Percentiles rank a stretch among this genome's conserved stretches.
Evolutionary conservation across 306 rosid species (phyloP).

Genomic region (Pachyrhizus erosus): DNA sequence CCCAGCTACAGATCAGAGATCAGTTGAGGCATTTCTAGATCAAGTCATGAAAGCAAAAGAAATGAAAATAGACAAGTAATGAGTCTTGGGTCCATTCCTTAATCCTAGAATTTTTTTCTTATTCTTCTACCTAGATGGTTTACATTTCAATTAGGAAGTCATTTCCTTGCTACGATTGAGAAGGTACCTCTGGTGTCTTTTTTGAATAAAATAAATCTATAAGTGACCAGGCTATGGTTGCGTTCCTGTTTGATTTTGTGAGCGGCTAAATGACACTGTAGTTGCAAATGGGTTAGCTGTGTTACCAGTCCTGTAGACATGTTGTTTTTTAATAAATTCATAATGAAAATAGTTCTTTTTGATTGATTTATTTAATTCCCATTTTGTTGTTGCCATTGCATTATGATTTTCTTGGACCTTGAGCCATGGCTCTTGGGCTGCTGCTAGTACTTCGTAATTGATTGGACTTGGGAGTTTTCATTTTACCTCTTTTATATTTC

Average conservation of each 20-base stretch:
- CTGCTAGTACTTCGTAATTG: background rate
- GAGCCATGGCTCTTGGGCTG: conserved; percentile 13
- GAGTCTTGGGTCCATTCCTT: conserved; percentile 21
- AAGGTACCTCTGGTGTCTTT: background rate
- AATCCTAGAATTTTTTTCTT: conserved; percentile 18
- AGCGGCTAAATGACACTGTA: background rate
- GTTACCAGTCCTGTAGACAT: background rate
- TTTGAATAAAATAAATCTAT: background rate
- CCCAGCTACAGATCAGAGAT: conserved; percentile 67
- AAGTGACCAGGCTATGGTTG: background rate
- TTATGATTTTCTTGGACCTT: background rate
- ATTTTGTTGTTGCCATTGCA: background rate
- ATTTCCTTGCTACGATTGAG: conserved; percentile 9
- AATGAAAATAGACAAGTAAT: conserved; percentile 92
- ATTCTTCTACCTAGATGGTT: conserved; percentile 14
- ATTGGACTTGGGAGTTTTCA: conserved; percentile 9
- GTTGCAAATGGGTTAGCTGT: background rate
- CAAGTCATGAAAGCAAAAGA: conserved; percentile 81
- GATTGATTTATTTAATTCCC: background rate
- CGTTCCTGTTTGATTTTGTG: background rate
- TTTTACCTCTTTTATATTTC: background rate
- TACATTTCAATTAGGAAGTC: conserved; percentile 15
- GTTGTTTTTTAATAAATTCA: conserved; percentile 8
- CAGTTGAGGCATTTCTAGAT: conserved; percentile 73
- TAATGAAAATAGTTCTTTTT: conserved; percentile 12